Evolutionary conservation across 2,329 filamentous ascomycete species (phyloP), one percentile per base, ranked within the genome.

Genomic region (Lasiodiplodia sp.): DNA sequence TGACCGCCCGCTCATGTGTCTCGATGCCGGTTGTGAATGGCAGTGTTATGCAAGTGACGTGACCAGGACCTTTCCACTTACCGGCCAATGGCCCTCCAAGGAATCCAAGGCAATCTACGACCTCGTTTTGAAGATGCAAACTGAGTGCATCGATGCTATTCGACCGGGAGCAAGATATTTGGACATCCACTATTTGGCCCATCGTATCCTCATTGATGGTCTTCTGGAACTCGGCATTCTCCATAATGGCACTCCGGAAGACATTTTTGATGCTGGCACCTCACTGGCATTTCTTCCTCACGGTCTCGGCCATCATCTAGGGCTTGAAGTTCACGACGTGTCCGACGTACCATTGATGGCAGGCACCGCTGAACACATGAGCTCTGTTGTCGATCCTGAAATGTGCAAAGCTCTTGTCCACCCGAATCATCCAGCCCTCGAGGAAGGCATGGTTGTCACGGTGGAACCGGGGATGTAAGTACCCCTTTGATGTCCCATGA

Each of bases 201-300:
- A 92, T 63, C 83, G 87, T 44, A 87, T 96, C 25, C 93, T 91
- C 3, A 88, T 92, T 34, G 82, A 86, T 25, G 93, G 92, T 1
- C 81, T 97, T 40, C 80, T 93, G 58, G 81, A 85, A 56, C 82
- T 97, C 5, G 93, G 93, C 3, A 87, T 97, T 52, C 80, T 97
- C 8, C 84, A 85, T 55, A 90, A 90, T 67, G 90, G 88, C 8
- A 83, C 83, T 0, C 83, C 80, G 44, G 87, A 90, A 21, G 93
- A 93, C 73, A 92, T 97, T 28, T 87, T 96, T 70, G 86, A 89
- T 72, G 88, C 88, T 53, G 87, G 94, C 67, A 92, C 93, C n/a
- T 95, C 92, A 75, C 89, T 91, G 28, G 94, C 94, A 1, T 97
- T 97, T 83, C 92, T 97, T 76, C 94, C 94, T 1, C 94, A 97